phyloP scores from a whole-genome alignment of 176 grass and related monocot species.

The Carex cristatella region DNA sequence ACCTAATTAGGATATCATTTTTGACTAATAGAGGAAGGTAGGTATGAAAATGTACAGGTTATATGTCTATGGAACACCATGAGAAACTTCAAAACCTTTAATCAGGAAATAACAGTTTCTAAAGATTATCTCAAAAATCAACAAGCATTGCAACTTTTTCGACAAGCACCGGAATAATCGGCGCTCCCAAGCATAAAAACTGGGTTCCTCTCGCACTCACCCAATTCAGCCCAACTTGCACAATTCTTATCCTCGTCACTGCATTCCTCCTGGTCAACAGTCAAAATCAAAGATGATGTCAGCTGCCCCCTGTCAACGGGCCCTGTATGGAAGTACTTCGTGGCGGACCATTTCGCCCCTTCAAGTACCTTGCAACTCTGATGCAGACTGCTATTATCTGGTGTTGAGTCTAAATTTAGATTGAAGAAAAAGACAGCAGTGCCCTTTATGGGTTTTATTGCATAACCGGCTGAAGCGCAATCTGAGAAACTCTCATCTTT shows the following conservation, averaged over 20 bases:
- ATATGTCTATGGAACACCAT: background rate
- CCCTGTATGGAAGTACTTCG: slow-evolving; percentile 46
- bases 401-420: slow-evolving; percentile 49
- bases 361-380: slow-evolving; percentile 37
- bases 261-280: slow-evolving; percentile 36
- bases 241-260: slow-evolving; percentile 73
- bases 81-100: background rate
- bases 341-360: slow-evolving; percentile 57
- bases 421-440: slow-evolving; percentile 63
- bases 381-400: slow-evolving; percentile 42
- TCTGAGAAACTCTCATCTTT: slow-evolving; percentile 33
- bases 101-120: background rate
- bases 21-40: background rate
- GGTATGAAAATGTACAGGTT: slow-evolving; percentile 10
- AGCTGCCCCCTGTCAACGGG: slow-evolving; percentile 9
- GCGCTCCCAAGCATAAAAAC: slow-evolving; percentile 70
- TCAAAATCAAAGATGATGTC: slow-evolving; percentile 16
- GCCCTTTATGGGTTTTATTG: slow-evolving; percentile 48
- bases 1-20: background rate
- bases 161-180: slow-evolving; percentile 81
- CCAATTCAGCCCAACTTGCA: slow-evolving; percentile 43
- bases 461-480: slow-evolving; percentile 44
- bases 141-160: slow-evolving; percentile 65
- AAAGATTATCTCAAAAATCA: slow-evolving; percentile 22
- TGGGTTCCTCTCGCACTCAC: slow-evolving; percentile 70